Base-by-base conservation (phyloP, 345 rosid genomes). In the Raphanus raphanistrum region DNA sequence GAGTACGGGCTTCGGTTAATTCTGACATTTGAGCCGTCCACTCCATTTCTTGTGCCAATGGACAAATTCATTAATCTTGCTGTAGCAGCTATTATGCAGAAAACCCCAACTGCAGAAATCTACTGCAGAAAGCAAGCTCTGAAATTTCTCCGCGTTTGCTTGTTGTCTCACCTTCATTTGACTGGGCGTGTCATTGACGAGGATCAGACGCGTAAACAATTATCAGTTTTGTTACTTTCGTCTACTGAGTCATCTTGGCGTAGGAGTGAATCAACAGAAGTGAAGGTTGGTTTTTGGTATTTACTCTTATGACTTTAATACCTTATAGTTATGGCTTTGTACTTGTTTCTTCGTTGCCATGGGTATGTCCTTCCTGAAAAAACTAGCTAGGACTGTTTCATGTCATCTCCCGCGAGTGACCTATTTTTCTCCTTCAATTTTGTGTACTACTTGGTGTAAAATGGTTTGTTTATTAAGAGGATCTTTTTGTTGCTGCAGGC, bases 1-100 rank as follows among this genome's bases (percentile, higher is more conserved):
- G 99, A 94, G 82, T 96, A 94, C 73, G 98, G 98, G 58, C 94
- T 94, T 75, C 98, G 99, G 54, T 83, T 94, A 84, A 89, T 94
- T 84, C 90, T 92, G 72, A 92, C 96, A 3, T 94, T 94, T 90
- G 94, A 88, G 85, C 98, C 99, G 13, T 82, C 95, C 60, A 94
- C 97, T 70, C 95, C 97, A n/a, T 90, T 94, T 88, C 85, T 92
- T 86, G 98, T 94, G 79, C 97, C 99, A 60, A 62, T 94, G 81
- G 99, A 94, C 80, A 88, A 91, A 80, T 92, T 87, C 83, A 87
- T 94, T 78, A 92, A 89, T 88, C 96, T 94, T 86, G 92, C 99
- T 77, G 95, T 92, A 55, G 89, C 88, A 70, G 92, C 97, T 80
- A 87, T 92, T 67, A 87, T 87, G 86, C 82, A 87, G 83, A 88